Evolutionary conservation across 352 stramenopile genomes (phyloP), one percentile per base, ranked within the genome.

Genomic region (Pythium volutum): DNA sequence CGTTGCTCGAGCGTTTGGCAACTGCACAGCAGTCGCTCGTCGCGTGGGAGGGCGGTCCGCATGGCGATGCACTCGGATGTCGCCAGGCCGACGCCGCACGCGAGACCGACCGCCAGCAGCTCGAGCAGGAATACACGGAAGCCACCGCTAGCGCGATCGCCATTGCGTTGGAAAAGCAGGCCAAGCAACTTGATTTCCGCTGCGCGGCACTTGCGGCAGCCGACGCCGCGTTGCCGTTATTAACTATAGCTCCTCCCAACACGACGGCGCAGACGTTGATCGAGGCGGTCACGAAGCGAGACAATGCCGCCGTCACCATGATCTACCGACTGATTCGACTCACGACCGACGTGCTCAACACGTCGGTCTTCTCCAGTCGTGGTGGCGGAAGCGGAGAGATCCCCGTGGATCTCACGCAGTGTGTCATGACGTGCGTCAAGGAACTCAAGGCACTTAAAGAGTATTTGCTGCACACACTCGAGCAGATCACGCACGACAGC

Each of bases 381-480:
- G 26, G 25, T 4, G 43, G 36, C 15, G 56, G 64, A 12, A 76
- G 36, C 15, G 52, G 62, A 7, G 77, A 88, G 58, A 73, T 87
- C 33, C 73, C 79, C 6, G 75, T 80, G 15, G 77, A 86, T 16
- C 59, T 86, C 26, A 87, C 75, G 7, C 79, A 91, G 54, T 68
- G 74, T 0, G 81, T 91, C 7, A 59, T 89, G 20, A 66, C 66
- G 38, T 87, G 78, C 34, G 79, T 89, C 14, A 87, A 88, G 55
- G 81, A 91, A 50, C 77, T 91, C 52, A 89, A 89, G 55, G 65
- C 65, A 20, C 64, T 91, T 39, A 89, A 89, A 56, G 81, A 91
- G 34, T 88, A 71, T 55, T 57, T 91, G 48, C 68, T 84, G 20
- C 62, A 81, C 41, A 87, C 81, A 33, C 67, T 90, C 4, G 77